These are phyloP conservation scores for Cucurbita pepo DNA, from an alignment of 306 rosid genomes.

Conservation along the genomic window DNA sequence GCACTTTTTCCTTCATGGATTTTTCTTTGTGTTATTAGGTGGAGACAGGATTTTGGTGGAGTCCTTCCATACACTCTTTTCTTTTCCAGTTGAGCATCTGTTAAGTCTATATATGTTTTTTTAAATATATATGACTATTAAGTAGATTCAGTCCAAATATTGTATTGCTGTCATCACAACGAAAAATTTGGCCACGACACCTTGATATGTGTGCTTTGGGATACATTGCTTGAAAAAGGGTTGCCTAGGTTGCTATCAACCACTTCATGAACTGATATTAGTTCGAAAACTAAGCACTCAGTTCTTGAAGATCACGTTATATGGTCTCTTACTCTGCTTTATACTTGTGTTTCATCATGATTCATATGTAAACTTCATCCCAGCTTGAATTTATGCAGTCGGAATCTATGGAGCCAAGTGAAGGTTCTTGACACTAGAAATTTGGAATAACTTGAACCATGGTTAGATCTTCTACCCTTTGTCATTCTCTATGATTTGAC, in stretches of 20 bases:
- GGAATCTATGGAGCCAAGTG: neutral
- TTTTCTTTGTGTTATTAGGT: neutral
- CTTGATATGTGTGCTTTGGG: neutral
- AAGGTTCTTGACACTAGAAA: neutral
- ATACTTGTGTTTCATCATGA: neutral
- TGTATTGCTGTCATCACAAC: neutral
- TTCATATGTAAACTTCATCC: neutral
- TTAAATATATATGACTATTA: neutral
- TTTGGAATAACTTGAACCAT: neutral
- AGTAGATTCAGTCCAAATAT: neutral
- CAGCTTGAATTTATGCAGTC: neutral
- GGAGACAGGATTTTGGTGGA: neutral
- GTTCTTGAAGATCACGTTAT: neutral
- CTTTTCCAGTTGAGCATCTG: neutral
- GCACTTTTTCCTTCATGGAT: neutral
- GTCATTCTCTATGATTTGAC: neutral
- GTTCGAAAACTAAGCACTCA: neutral
- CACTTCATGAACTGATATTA: neutral
- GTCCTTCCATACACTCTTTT: neutral
- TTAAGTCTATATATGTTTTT: neutral
- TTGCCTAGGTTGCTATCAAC: neutral
- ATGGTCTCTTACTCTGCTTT: neutral
- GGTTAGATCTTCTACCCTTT: neutral
- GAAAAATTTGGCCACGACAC: neutral
- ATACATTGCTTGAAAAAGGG: neutral